Evolutionary conservation across 2,329 filamentous ascomycete species (phyloP), one percentile per base, ranked within the genome.

Genomic region (Beauveria pseudobassiana): DNA sequence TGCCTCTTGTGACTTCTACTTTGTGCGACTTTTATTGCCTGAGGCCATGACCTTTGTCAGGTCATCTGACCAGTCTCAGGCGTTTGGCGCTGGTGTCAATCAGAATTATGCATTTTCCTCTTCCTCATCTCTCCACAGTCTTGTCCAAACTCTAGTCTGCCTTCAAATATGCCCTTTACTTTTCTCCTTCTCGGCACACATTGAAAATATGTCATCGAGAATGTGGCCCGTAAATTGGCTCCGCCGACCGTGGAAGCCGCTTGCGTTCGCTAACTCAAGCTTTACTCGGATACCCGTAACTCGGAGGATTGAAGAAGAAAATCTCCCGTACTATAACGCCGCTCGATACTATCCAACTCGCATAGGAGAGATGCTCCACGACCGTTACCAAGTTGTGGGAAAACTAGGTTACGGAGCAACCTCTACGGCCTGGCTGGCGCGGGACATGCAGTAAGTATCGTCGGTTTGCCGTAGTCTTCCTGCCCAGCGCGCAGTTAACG

Each of bases 371-470:
- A 46, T 69, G 2, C 63, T 70, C 26, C 59, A 59, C 45, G 63
- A 62, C 3, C 63, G 65, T 1, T 71, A 70, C 22, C 63, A 70
- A 14, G 66, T 69, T 4, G 59, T 69, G 1, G 65, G 66, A 3
- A 71, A 71, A 55, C 62, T 71, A 18, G 69, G 70, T 1, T 71
- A 65, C 34, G 69, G 70, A 8, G 65, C 66, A 3, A 65, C 63
- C 5, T 71, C 70, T 1, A 71, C 69, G 0, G 65, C 64, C 10
- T 70, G 69, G 69, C 57, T 69, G 5, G 67, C 65, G 18, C 65
- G 65, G 8, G 69, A 71, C 55, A 52, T 66, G 7, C 9, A 57
- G 68, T 71, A 54, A 12, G 56, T 64, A 40, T 38, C n/a, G 18
- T 24, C 10, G 2, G 9, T 8, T 52, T 53, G 57, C 24, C 18